Percentiles rank a stretch among this genome's conserved stretches.
Evolutionary conservation across 108 stramenopile species (phyloP).

Genomic region (Cyclotella distinguenda): DNA sequence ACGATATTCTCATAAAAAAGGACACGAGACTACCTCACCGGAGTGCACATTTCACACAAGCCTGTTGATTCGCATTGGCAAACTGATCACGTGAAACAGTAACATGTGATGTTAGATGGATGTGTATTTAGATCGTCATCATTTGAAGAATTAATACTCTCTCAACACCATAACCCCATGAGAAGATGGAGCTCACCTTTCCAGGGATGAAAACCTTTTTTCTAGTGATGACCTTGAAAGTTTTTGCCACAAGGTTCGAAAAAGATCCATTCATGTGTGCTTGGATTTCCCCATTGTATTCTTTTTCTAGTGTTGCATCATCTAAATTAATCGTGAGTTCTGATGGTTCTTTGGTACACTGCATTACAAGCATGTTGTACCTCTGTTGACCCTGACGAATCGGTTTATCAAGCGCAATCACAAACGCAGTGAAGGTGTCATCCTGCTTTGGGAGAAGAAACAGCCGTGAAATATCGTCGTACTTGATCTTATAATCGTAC

Average conservation of each 20-base stretch:
- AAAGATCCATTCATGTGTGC: constrained; percentile 91
- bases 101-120: too few species aligned
- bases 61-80: constrained; percentile 82
- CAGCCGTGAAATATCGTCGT: constrained; percentile 93
- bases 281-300: constrained; percentile 86
- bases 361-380: constrained; percentile 96
- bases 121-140: too few species aligned
- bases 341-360: constrained; percentile 79
- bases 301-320: constrained; percentile 89
- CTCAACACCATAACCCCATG: too few species aligned
- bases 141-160: too few species aligned
- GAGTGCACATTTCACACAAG: constrained; percentile 85
- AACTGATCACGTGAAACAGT: too few species aligned
- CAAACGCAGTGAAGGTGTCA: constrained; percentile 92
- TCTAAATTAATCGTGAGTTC: constrained; percentile 88
- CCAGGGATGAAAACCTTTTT: constrained; percentile 97
- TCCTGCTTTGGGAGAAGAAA: constrained; percentile 96
- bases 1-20: background rate
- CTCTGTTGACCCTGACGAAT: constrained; percentile 97
- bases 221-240: constrained; percentile 95
- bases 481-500: constrained; percentile 99
- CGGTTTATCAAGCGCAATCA: constrained; percentile 96
- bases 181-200: too few species aligned
- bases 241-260: constrained; percentile 95
- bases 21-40: constrained; percentile 40